Evolutionary conservation across 331 rosid genomes (phyloP), one percentile per base, ranked within the genome.

Genomic region (Dryas integrifolia): DNA sequence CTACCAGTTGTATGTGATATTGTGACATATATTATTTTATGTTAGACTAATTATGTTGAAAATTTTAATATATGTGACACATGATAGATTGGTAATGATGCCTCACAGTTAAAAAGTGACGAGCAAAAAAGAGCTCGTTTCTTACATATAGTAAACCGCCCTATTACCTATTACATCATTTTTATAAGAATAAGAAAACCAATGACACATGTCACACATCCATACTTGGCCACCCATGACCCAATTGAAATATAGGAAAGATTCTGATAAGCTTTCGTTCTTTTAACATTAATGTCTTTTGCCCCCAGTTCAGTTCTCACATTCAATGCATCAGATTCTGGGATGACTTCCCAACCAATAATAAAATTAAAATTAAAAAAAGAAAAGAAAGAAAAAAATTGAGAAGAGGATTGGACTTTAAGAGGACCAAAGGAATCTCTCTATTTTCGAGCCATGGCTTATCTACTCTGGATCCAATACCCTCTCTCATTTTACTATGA

Each of bases 401-500:
- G 35, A 30, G 50, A 18, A 72, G 30, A 76, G 35, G 66, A 72
- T 79, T 73, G 39, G 59, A 55, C 77, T 67, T 75, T 67, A 70
- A 72, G 77, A 60, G 13, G 76, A 9, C 76, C 72, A 10, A 72
- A 47, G 18, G 91, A 81, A 85, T 89, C 95, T 85, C 84, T 75
- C 77, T 69, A 41, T 72, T 59, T 58, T 71, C 65, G 74, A 65
- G 67, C 72, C 12, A 70, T 67, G 70, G 68, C 86, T 83, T 82
- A 85, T 85, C 88, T 78, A 72, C 80, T 76, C 78, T 82, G 79
- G 86, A 83, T 78, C 93, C 89, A 86, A 84, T 77, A 85, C 88
- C 80, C 40, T 82, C 80, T 55, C 77, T 12, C 48, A 77, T 66
- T 87, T 74, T 76, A 75, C 70, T 72, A 75, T 58, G 70, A 75